Evolutionary conservation across 2,329 filamentous ascomycete species (phyloP), one percentile per base, ranked within the genome.

Genomic region (Ciborinia camelliae): DNA sequence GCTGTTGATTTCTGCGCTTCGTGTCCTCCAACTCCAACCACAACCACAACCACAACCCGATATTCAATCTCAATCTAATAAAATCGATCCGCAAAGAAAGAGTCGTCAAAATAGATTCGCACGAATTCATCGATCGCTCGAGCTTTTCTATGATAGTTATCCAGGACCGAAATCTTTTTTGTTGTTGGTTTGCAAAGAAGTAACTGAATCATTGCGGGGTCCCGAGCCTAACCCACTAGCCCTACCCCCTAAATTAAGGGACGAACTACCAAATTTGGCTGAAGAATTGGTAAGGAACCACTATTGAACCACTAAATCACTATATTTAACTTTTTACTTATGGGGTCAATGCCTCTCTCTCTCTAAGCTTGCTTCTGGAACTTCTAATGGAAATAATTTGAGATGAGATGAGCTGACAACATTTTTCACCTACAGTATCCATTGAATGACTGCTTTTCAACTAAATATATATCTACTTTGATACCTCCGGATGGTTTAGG

Each of bases 71-170:
- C 39, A 72, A 69, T 57, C 75, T 18, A n/a, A n/a, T n/a, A 28
- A 60, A 35, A 30, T 35, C 26, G 73, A 70, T 53, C 73, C 76
- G 63, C 69, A 73, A 14, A 68, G 74, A 4, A 76, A 74, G 59
- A 77, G 77, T 39, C 73, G 76, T 18, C 73, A 75, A 50, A 77
- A 78, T 30, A 73, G 78, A 37, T 78, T 78, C 66, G 71, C 73
- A 7, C 76, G 76, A 1, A 72, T 79, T 41, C 76, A 79, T 65
- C 70, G 75, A 12, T 71, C 73, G 5, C 65, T 79, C 18, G 77
- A 79, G 53, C 74, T 73, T 39, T 67, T 79, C 15, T 77, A 76
- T 58, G 77, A 79, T 66, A 77, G 74, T 62, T 79, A 78, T 66
- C 75, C 77, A 4, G 75, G 74, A 1, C 71, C 74, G 8, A 76